Base-by-base conservation (phyloP, 129 eudicot species). In the Centaurea solstitialis region DNA sequence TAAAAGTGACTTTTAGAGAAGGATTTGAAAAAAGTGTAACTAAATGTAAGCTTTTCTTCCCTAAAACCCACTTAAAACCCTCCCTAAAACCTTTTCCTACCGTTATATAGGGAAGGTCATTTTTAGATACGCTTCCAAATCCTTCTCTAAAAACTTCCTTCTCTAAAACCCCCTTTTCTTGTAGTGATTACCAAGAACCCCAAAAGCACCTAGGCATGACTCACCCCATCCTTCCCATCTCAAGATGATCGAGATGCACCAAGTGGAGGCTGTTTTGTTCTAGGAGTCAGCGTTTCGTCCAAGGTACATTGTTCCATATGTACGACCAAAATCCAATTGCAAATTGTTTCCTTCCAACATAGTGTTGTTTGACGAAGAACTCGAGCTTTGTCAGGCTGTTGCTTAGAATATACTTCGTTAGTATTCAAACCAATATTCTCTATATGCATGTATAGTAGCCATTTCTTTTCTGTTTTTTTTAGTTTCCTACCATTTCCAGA, bases 151-250 rank as follows among this genome's bases (percentile, higher is more conserved):
- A n/a, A n/a, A n/a, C n/a, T n/a, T n/a, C n/a, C n/a, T n/a, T n/a
- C n/a, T n/a, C n/a, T n/a, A n/a, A n/a, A n/a, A n/a, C n/a, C n/a
- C n/a, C n/a, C n/a, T n/a, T n/a, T n/a, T n/a, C n/a, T n/a, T n/a
- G n/a, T n/a, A n/a, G n/a, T n/a, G n/a, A n/a, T n/a, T 84, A 77
- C 98, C 97, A 40, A 91, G 85, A 72, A 92, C 98, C n/a, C 98
- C 98, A 0, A 92, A 92, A 84, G 97, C 97, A 76, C 97, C 98
- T 22, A 94, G 68, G 87, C 98, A 94, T 68, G 98, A 96, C 0
- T 90, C 96, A 23, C 95, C 97, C 4, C 95, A 96, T 40, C 95
- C 97, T 6, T 87, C 97, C 20, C 93, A 96, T 37, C 47, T 90
- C 24, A 94, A 92, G 79, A 75, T 75, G 66, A 73, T 86, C 8